These are phyloP conservation scores for Periconia digitata DNA, from an alignment of 2,329 filamentous ascomycete species.

Conservation along the genomic window DNA sequence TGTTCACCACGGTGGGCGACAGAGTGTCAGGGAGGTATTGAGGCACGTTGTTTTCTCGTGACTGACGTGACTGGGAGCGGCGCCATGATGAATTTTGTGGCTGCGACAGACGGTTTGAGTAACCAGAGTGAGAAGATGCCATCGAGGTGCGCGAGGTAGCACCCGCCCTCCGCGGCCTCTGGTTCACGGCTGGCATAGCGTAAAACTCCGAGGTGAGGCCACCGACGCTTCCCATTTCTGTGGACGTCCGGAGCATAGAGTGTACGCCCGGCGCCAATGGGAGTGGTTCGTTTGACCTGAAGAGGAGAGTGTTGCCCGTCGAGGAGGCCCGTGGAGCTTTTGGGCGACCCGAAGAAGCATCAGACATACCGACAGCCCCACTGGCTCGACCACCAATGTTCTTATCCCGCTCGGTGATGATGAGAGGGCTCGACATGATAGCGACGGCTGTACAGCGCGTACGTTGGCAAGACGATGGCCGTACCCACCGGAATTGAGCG, in stretches of 20 bases:
- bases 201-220: conserved; percentile 39
- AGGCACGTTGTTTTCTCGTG: conserved; percentile 46
- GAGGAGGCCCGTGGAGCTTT: conserved; percentile 26
- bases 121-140: conserved; percentile 45
- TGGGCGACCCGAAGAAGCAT: conserved; percentile 36
- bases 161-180: conserved; percentile 35
- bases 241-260: conserved; percentile 54
- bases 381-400: conserved; percentile 51
- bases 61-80: conserved; percentile 42
- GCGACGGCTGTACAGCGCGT: too few species aligned
- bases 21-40: conserved; percentile 43
- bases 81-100: conserved; percentile 19
- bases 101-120: conserved; percentile 44
- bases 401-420: conserved; percentile 43
- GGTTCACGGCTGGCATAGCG: conserved; percentile 42
- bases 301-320: conserved; percentile 32
- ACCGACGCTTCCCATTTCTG: conserved; percentile 51
- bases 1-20: conserved; percentile 36
- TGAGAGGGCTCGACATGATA: conserved; percentile 53
- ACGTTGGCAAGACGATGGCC: too few species aligned
- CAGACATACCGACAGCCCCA: conserved; percentile 50
- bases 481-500: too few species aligned
- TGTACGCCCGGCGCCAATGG: conserved; percentile 42
- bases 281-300: not conserved
- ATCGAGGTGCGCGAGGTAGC: conserved; percentile 43